Base-by-base conservation (phyloP, 306 rosid genomes). In the Hippophae gyantsensis region DNA sequence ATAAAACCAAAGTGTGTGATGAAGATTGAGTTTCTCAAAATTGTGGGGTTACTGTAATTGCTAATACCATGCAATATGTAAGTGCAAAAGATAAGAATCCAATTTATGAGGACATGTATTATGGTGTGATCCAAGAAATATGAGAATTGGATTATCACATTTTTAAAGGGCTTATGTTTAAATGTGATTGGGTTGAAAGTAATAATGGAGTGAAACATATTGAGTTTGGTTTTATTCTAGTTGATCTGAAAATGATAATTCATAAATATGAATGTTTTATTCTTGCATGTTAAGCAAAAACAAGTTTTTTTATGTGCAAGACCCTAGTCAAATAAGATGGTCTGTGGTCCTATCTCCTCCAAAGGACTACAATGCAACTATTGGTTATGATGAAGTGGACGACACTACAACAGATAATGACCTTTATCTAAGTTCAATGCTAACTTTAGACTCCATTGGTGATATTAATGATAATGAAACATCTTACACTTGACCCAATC, bases 111-210 rank as follows among this genome's bases (percentile, higher is more conserved):
- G 41, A 62, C 6, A 62, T 62, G 32, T 62, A 11, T 8, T 62
- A 62, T n/a, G 40, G 48, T 13, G 57, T 50, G 32, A 62, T 50
- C 7, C 48, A 50, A 27, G 57, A 62, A 53, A 62, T 62, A 5
- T 62, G 32, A 41, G 66, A 50, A 13, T 6, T 62, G 1, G 14
- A 50, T 38, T 62, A 48, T 48, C 18, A 6, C 0, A 9, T 0
- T 1, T 41, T 62, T 6, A 48, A 1, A 9, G 6, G 3, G 1
- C 12, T 9, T 0, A 9, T 62, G 0, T 49, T 62, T 50, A 32
- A 41, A 6, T 50, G 56, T 62, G 56, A 62, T 48, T 62, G 47
- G 66, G 66, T 62, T 8, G 57, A 42, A 13, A 61, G 8, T 10
- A 48, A 48, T 0, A 32, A 5, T 7, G 32, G 56, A 7, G 8